Conservation (phyloP, 805 yeast species). For the Ogataea siamensis region DNA sequence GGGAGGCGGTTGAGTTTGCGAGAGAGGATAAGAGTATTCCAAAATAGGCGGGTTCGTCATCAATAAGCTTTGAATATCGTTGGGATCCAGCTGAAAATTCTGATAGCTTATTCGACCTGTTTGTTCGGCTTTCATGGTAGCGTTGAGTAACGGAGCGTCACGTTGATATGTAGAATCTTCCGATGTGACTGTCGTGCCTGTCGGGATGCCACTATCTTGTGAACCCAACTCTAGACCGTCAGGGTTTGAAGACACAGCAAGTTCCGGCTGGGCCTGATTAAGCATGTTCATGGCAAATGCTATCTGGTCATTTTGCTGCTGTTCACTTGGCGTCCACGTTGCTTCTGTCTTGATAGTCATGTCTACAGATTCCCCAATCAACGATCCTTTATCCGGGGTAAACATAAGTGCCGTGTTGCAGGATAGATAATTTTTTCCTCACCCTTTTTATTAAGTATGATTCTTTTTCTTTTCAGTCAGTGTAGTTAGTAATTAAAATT, state of each 20-base stretch:
- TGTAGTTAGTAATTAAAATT: background rate
- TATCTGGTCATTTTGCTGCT: slow-evolving; percentile 1
- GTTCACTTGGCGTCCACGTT: slow-evolving; percentile 1
- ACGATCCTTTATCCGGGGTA: background rate
- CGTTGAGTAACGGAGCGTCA: background rate
- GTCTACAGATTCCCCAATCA: background rate
- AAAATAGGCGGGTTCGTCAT: slow-evolving; percentile 37
- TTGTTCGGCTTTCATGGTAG: slow-evolving; percentile 1
- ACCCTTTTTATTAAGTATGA: background rate
- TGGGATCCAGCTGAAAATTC: slow-evolving; percentile 35
- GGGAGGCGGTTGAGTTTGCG: background rate
- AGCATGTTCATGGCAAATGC: background rate
- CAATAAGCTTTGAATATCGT: slow-evolving; percentile 36
- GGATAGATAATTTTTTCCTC: background rate
- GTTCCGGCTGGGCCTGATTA: background rate
- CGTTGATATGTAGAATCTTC: slow-evolving; percentile 4
- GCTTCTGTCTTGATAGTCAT: slow-evolving; percentile 3
- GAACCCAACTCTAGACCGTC: background rate
- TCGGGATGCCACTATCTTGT: background rate
- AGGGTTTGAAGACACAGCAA: background rate
- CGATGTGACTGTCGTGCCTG: slow-evolving; percentile 3
- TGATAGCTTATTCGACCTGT: slow-evolving; percentile 16
- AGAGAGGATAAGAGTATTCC: slow-evolving; percentile 27
- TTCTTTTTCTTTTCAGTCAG: background rate
- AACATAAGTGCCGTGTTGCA: background rate